Conservation (phyloP, 176 grass and related monocot species). For the Oryza longistaminata region DNA sequence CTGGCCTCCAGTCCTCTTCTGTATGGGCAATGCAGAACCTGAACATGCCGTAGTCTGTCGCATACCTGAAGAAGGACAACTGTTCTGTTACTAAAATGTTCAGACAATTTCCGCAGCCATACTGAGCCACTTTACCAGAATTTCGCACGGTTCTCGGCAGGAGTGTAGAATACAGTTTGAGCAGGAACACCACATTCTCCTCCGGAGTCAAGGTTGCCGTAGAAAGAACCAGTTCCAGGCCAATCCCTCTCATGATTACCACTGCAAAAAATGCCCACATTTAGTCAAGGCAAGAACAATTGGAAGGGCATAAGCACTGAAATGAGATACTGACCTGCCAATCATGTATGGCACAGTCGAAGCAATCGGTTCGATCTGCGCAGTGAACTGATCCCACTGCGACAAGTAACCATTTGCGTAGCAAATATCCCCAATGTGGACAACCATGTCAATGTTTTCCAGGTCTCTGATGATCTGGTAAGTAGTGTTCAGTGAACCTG, state of each 20-base stretch:
- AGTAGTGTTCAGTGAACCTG: slow-evolving; percentile 81
- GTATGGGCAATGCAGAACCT: slow-evolving; percentile 74
- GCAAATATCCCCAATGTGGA: slow-evolving; percentile 86
- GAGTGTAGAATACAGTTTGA: slow-evolving; percentile 91
- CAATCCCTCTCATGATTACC: slow-evolving; percentile 96
- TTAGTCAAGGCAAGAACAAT: slow-evolving; percentile 2
- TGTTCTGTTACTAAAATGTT: slow-evolving; percentile 4
- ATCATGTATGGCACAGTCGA: slow-evolving; percentile 83
- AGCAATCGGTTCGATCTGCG: slow-evolving; percentile 75
- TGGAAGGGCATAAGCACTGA: background rate
- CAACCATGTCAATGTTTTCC: slow-evolving; percentile 70
- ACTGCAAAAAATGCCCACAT: slow-evolving; percentile 15
- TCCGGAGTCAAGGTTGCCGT: slow-evolving; percentile 67
- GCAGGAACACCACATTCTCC: slow-evolving; percentile 90
- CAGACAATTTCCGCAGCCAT: background rate
- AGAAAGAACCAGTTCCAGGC: slow-evolving; percentile 86
- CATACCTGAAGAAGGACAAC: slow-evolving; percentile 49
- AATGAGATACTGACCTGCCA: slow-evolving; percentile 55
- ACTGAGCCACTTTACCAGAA: slow-evolving; percentile 54
- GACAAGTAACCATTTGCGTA: slow-evolving; percentile 85
- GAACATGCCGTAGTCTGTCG: slow-evolving; percentile 69
- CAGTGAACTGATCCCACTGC: slow-evolving; percentile 92
- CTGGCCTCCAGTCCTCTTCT: slow-evolving; percentile 76
- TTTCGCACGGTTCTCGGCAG: slow-evolving; percentile 82
- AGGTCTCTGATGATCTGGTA: slow-evolving; percentile 72